Evolutionary conservation across 306 rosid species (phyloP), one percentile per base, ranked within the genome.

Genomic region (Fagus crenata): DNA sequence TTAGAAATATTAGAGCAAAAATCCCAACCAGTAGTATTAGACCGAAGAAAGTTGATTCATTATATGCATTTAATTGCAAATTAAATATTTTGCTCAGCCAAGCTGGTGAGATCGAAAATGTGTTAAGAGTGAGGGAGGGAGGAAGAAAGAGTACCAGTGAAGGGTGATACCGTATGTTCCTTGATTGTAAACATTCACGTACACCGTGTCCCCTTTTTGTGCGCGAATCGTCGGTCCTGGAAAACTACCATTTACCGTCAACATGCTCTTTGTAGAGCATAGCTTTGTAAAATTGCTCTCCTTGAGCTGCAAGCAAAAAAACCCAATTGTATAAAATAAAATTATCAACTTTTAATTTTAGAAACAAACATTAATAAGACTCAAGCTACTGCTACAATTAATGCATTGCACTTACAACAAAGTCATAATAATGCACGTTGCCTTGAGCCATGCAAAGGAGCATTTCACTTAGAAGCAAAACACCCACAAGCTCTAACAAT

Each of bases 231-330:
- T 32, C 4, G 75, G 75, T 35, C 75, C 75, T 2, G 74, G 74
- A 49, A 70, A 70, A 15, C 59, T 49, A 2, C 6, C 74, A 49
- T 70, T 49, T 13, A 72, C 75, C 0, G 41, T 11, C 7, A 72
- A 53, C 13, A 35, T 53, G 32, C 43, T 49, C 75, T 72, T 72
- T 53, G 60, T 72, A 35, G 32, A 11, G 28, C 75, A 72, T 7
- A 35, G 60, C 63, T n/a, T 72, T 53, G 75, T 72, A 33, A 31
- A 72, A 36, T 72, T 72, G 42, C 11, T 72, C 9, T 72, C 75
- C 32, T 33, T 49, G 14, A 72, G 46, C 75, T 72, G 7, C 11
- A 65, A 65, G 2, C 31, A 22, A 12, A 17, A 65, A 46, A 65
- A 65, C 28, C 49, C 32, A 15, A 35, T 1, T 6, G 3, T 28